Evolutionary conservation across 139 green algal genomes (phyloP), one percentile per base, ranked within the genome.

Genomic region (Chlorella sp.): DNA sequence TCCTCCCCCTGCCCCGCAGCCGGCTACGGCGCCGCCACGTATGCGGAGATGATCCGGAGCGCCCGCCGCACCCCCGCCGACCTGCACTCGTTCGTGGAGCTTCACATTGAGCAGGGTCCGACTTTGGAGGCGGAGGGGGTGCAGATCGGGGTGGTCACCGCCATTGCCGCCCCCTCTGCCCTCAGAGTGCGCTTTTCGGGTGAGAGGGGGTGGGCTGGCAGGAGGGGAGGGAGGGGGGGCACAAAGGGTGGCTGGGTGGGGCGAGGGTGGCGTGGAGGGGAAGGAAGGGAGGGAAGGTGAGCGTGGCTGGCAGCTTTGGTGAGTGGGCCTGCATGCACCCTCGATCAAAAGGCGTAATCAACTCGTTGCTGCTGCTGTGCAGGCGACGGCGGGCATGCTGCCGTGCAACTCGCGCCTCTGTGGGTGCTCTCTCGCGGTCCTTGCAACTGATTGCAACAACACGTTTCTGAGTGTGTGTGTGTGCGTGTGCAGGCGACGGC

Each of bases 21-120:
- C 36, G 94, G 94, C 37, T 95, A 94, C 48, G 91, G 91, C 22
- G 82, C 88, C 32, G 73, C 42, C 28, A 90, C 16, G 57, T 64
- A 88, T 42, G 57, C 91, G 21, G 90, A 89, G 2, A 79, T 81
- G 64, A 18, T 88, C 26, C 12, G 12, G n/a, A 73, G 71, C 26
- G 81, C 79, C 14, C 68, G 75, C 14, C 64, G 66, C 34, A 86
- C 64, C 0, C 69, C 40, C 3, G 64, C 69, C 3, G 76, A 75
- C 57, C 42, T 96, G 7, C 89, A 92, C 32, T 86, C 95, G 64
- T 99, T 99, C 94, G 95, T 99, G 81, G 98, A 99, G 94, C 96
- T 99, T 73, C 98, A 99, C 94, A 99, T 99, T 32, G 98, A 99
- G 93, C 89, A 92, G 93, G 98, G 96, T 0, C 97, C 97, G 2